These are phyloP conservation scores for Exophiala mesophila DNA, from an alignment of 2,329 filamentous ascomycete species.

Conservation along the genomic window DNA sequence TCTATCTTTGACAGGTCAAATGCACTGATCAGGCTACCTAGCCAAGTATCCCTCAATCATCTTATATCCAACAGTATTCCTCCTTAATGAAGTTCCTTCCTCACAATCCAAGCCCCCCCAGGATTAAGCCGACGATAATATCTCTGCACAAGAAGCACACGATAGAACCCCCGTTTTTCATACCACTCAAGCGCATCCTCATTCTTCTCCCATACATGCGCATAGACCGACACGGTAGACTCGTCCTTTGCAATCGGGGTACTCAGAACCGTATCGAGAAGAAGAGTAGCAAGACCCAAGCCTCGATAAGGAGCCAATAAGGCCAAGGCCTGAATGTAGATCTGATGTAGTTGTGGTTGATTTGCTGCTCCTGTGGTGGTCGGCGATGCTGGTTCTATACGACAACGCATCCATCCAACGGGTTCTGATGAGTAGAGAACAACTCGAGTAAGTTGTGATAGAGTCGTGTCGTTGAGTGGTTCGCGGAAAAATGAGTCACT, in stretches of 20 bases:
- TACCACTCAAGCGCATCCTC: slow-evolving; percentile 59
- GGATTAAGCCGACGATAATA: slow-evolving; percentile 59
- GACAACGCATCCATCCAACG: slow-evolving; percentile 46
- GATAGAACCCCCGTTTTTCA: slow-evolving; percentile 51
- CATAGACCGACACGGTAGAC: slow-evolving; percentile 45
- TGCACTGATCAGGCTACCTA: no score
- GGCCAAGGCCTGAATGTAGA: slow-evolving; percentile 60
- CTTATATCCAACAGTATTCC: no score
- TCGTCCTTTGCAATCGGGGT: slow-evolving; percentile 12
- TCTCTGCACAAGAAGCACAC: slow-evolving; percentile 47
- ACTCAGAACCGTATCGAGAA: slow-evolving; percentile 45
- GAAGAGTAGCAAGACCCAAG: slow-evolving; percentile 52
- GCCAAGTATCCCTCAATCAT: no score
- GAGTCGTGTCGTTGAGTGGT: slow-evolving; percentile 51
- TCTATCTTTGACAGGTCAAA: no score
- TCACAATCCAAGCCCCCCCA: slow-evolving; percentile 50
- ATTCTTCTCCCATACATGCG: slow-evolving; percentile 62
- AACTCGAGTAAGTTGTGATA: slow-evolving; percentile 53
- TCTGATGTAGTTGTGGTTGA: slow-evolving; percentile 33
- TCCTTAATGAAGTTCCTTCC: no score
- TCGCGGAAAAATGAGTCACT: slow-evolving; percentile 57
- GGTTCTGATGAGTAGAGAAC: slow-evolving; percentile 49
- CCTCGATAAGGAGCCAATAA: slow-evolving; percentile 56
- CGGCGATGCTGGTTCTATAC: slow-evolving; percentile 34
- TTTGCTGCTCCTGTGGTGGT: slow-evolving; percentile 2